Conservation (phyloP, 106 monocot species). For the Cymbidium sinense region DNA sequence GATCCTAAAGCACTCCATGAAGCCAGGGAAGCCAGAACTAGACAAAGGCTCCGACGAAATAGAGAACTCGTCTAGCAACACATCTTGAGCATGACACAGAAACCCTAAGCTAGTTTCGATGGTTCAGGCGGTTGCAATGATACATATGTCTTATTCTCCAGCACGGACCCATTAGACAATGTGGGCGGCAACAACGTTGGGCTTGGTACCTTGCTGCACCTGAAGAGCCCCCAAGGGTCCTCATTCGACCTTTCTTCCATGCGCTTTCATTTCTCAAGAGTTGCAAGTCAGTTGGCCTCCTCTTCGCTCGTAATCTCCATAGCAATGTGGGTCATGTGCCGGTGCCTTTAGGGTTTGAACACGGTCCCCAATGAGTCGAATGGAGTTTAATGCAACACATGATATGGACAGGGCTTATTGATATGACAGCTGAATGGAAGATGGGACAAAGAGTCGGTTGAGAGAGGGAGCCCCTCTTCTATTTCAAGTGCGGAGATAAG, state of each 20-base stretch:
- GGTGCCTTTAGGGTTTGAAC: neutral
- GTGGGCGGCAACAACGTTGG: neutral
- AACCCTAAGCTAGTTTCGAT: constrained; percentile 19
- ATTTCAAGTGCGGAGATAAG: too few species aligned
- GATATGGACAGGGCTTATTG: too few species aligned
- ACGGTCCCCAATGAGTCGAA: neutral
- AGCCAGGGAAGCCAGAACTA: constrained; percentile 52
- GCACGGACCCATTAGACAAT: neutral
- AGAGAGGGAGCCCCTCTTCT: too few species aligned
- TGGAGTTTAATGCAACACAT: too few species aligned
- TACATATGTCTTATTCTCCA: neutral
- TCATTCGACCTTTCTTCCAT: constrained; percentile 11
- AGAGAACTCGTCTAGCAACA: constrained; percentile 81
- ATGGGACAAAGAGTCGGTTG: too few species aligned
- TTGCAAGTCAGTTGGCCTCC: constrained; percentile 85
- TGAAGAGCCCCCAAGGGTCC: constrained; percentile 51
- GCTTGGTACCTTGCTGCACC: constrained; percentile 42
- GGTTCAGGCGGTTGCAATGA: constrained; percentile 13
- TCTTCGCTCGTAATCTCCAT: constrained; percentile 88
- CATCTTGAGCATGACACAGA: constrained; percentile 58
- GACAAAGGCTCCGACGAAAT: constrained; percentile 42
- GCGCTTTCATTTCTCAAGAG: constrained; percentile 82
- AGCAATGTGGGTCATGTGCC: neutral
- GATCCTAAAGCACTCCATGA: constrained; percentile 38
- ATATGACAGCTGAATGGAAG: too few species aligned